These are phyloP conservation scores for Artemisia annua DNA, from an alignment of 129 eudicot species.

Conservation along the genomic window DNA sequence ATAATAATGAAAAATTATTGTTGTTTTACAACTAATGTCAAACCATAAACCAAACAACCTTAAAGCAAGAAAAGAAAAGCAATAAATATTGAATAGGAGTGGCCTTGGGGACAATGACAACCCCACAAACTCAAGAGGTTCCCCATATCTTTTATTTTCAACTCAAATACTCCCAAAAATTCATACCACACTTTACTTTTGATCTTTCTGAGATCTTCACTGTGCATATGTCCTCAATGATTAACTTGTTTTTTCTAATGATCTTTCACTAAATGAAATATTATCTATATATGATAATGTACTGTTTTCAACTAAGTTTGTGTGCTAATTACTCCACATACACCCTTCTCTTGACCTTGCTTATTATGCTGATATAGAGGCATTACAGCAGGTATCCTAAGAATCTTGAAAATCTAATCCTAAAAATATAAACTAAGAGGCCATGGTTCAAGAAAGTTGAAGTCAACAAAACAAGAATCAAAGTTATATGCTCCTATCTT, in stretches of 20 bases:
- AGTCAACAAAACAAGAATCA: too few relatives aligned
- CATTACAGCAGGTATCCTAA: background rate
- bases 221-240: conserved; percentile 17
- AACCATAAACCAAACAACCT: conserved; percentile 38
- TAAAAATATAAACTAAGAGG: conserved; percentile 6
- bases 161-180: conserved; percentile 46
- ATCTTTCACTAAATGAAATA: conserved; percentile 1
- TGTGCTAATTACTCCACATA: background rate
- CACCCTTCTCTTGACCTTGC: conserved; percentile 14
- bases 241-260: conserved; percentile 22
- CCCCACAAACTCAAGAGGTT: conserved; percentile 59
- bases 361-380: conserved; percentile 8
- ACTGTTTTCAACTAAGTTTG: too few relatives aligned
- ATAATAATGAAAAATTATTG: conserved; percentile 25
- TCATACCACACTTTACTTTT: conserved; percentile 38
- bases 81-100: conserved; percentile 25
- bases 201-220: conserved; percentile 34
- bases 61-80: conserved; percentile 37
- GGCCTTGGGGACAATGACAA: conserved; percentile 38
- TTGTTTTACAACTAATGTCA: conserved; percentile 42
- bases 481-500: too few relatives aligned
- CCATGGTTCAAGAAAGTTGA: too few relatives aligned
- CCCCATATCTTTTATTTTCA: conserved; percentile 28
- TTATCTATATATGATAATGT: too few relatives aligned
- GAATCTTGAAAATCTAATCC: conserved; percentile 26